Evolutionary conservation across 73 alveolate genomes (phyloP).

Genomic region (Durusdinium trenchii): DNA sequence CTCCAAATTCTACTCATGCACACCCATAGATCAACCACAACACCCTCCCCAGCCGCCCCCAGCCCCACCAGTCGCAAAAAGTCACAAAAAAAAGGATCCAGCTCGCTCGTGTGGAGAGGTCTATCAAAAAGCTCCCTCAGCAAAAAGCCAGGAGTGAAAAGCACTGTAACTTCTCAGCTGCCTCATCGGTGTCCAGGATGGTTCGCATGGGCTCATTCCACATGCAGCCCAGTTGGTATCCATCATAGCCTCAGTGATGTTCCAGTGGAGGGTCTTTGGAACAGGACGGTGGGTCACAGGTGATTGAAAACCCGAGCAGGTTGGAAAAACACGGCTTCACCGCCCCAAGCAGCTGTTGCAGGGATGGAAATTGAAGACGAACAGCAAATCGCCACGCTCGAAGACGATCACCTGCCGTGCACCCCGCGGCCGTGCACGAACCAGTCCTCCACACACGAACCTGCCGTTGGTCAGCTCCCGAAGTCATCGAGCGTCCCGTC

Average conservation of each 20-base stretch:
- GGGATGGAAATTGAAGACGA: conserved; percentile 99
- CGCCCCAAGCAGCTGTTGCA: conserved; percentile 95
- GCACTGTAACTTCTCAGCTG: too few relatives aligned
- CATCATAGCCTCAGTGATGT: conserved; percentile 92
- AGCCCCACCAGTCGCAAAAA: too few relatives aligned
- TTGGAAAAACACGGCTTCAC: too few relatives aligned
- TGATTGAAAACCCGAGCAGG: too few relatives aligned
- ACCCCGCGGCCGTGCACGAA: neutral
- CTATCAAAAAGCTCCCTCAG: too few relatives aligned
- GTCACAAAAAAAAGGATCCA: too few relatives aligned
- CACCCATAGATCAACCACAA: too few relatives aligned
- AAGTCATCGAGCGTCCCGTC: neutral
- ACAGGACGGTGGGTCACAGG: too few relatives aligned
- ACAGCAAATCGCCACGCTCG: conserved; percentile 99
- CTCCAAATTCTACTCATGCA: too few relatives aligned
- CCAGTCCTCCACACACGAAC: neutral
- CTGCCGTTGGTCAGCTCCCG: neutral
- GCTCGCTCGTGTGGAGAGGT: too few relatives aligned
- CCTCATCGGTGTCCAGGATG: conserved; percentile 99
- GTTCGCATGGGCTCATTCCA: conserved; percentile 98
- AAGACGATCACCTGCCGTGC: conserved; percentile 97
- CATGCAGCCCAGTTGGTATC: conserved; percentile 98
- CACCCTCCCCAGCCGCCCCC: too few relatives aligned
- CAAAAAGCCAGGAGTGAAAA: too few relatives aligned
- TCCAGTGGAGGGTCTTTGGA: neutral